These are phyloP conservation scores for Ulvella scutata DNA, from an alignment of 139 green algal genomes.

Conservation along the genomic window DNA sequence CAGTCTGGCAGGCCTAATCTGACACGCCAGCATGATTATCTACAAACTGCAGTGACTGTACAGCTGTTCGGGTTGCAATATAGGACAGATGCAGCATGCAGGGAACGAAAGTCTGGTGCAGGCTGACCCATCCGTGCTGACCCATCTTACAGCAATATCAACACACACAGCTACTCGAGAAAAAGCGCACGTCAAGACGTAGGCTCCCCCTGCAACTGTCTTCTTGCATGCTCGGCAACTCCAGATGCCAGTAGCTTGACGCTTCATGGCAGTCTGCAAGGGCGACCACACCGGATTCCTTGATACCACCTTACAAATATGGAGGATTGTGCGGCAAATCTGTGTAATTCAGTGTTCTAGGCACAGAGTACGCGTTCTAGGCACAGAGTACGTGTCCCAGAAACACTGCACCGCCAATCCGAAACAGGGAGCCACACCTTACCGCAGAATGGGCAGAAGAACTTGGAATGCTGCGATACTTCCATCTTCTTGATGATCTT, in stretches of 20 bases:
- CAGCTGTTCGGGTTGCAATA: neutral
- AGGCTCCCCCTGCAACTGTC: conserved; percentile 84
- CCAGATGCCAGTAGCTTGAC: conserved; percentile 93
- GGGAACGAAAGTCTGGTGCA: neutral
- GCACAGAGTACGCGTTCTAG: no score
- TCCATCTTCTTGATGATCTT: conserved; percentile 99
- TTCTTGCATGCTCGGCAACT: conserved; percentile 92
- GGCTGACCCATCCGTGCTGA: neutral
- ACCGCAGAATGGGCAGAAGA: conserved; percentile 98
- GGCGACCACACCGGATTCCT: no score
- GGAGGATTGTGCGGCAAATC: no score
- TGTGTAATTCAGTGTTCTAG: no score
- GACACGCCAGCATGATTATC: neutral
- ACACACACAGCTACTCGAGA: neutral
- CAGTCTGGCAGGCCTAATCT: neutral
- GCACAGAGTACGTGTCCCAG: no score
- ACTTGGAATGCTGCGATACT: conserved; percentile 97
- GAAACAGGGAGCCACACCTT: conserved; percentile 77
- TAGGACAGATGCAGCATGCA: neutral
- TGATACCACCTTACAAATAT: no score
- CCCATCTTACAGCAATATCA: neutral
- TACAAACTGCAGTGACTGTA: neutral
- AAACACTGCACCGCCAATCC: no score
- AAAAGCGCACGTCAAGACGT: conserved; percentile 52
- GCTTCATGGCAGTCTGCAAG: conserved; percentile 74